Evolutionary conservation across 176 grass and related monocot genomes (phyloP).

Genomic region (Tuctoria greenei): DNA sequence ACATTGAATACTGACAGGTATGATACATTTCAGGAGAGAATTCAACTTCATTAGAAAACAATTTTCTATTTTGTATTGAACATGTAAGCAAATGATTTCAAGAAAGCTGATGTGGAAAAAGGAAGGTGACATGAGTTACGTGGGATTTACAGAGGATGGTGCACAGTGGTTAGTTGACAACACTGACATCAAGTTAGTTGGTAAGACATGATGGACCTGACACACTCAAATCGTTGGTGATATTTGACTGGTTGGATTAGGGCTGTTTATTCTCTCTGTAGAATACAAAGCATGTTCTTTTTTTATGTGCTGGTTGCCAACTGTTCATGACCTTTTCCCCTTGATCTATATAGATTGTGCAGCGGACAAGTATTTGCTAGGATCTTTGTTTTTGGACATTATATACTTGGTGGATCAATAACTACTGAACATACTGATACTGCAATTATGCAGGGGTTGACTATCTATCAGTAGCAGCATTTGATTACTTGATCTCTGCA

Average conservation of each 20-base stretch:
- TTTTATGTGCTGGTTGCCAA: neutral
- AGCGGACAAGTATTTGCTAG: neutral
- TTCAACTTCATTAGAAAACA: neutral
- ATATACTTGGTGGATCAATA: neutral
- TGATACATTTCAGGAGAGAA: neutral
- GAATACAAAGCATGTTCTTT: neutral
- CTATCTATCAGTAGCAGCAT: constrained; percentile 76
- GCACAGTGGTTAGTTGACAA: constrained; percentile 87
- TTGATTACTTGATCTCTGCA: constrained; percentile 65
- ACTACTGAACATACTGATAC: constrained; percentile 6
- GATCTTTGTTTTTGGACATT: neutral
- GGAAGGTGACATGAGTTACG: constrained; percentile 63
- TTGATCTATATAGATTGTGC: neutral
- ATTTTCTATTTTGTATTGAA: constrained; percentile 5
- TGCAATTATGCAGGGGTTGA: constrained; percentile 61
- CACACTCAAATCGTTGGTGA: neutral
- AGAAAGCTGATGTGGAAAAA: constrained; percentile 87
- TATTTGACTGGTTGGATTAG: neutral
- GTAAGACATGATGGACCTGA: constrained; percentile 41
- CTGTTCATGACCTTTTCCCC: neutral
- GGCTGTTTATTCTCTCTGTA: neutral
- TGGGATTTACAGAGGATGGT: constrained; percentile 79
- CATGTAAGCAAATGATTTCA: constrained; percentile 21
- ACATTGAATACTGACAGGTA: constrained; percentile 87
- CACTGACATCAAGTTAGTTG: constrained; percentile 86